Base-by-base conservation (phyloP, 768 basidiomycete genomes). In the Collybia nuda region DNA sequence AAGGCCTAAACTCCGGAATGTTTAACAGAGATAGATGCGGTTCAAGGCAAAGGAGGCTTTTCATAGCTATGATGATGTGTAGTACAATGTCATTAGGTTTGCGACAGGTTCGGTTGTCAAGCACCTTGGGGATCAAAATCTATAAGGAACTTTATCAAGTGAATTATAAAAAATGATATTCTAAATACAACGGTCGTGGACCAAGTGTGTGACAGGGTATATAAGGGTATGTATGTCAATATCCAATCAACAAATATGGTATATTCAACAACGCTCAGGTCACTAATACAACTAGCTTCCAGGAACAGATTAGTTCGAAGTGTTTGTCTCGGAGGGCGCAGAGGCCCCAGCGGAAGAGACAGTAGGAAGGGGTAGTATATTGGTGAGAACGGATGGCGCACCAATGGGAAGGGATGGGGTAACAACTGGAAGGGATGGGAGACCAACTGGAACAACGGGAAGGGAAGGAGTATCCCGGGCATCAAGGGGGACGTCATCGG, bases 201-300 rank as follows among this genome's bases (percentile, higher is more conserved):
- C 32, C 32, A 32, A 32, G 28, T 41, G 19, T 26, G 15, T 45
- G 23, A 44, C 39, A 39, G 37, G 17, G n/a, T 21, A 26, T 23
- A 46, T n/a, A 47, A 42, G 45, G 40, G 43, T 57, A 53, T 48
- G 50, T 47, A 41, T n/a, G 43, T 51, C 47, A 42, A 47, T 40
- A 44, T 17, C 26, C 17, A 21, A 39, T 44, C 11, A 47, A 53
- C 24, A 26, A 47, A 37, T n/a, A n/a, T n/a, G n/a, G 15, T 35
- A 35, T 44, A 44, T 26, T 17, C 22, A 23, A 28, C 15, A 7
- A 8, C 2, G 14, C 18, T n/a, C 7, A 7, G 40, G 6, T 7
- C 40, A 21, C 24, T 7, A 26, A 26, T 26, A 26, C 24, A 7
- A 26, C 24, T 26, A 26, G 24, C 24, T 7, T 4, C 7, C 24